Conservation (phyloP, 306 rosid species). For the Vachellia collinsii region DNA sequence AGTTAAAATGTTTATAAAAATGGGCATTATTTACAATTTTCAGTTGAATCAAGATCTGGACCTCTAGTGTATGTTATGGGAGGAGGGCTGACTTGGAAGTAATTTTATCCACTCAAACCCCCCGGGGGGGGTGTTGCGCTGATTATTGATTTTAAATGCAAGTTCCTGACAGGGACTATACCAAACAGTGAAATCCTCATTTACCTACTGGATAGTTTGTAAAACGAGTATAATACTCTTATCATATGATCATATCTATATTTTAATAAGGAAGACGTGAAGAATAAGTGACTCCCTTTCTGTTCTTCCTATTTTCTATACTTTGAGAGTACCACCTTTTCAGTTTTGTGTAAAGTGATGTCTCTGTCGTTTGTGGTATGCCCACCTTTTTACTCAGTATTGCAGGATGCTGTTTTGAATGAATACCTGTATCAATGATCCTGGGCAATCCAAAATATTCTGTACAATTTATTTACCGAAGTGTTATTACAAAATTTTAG, state of each 20-base stretch:
- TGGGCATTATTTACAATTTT: slow-evolving; percentile 1
- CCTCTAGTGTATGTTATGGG: not conserved
- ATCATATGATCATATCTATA: not conserved
- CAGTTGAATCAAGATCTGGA: not conserved
- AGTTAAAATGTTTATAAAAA: not conserved
- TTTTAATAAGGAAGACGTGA: slow-evolving; percentile 9
- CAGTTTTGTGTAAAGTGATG: not conserved
- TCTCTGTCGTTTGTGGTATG: not conserved
- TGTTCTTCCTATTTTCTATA: not conserved
- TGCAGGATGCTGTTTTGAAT: slow-evolving; percentile 5
- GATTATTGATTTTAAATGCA: too few relatives aligned
- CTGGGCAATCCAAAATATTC: slow-evolving; percentile 15
- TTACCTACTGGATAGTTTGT: not conserved
- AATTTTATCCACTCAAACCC: slow-evolving; percentile 1
- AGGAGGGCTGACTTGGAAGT: slow-evolving; percentile 7
- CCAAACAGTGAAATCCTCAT: slow-evolving; percentile 5
- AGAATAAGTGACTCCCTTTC: not conserved
- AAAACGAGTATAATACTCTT: not conserved
- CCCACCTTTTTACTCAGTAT: not conserved
- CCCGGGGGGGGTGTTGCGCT: not conserved
- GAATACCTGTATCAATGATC: not conserved
- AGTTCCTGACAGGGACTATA: not conserved
- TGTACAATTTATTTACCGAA: slow-evolving; percentile 28
- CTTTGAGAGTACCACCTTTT: slow-evolving; percentile 13
- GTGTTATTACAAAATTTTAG: slow-evolving; percentile 43